Evolutionary conservation across 805 yeast genomes (phyloP).

Genomic region (Yarrowia yakushimensis): DNA sequence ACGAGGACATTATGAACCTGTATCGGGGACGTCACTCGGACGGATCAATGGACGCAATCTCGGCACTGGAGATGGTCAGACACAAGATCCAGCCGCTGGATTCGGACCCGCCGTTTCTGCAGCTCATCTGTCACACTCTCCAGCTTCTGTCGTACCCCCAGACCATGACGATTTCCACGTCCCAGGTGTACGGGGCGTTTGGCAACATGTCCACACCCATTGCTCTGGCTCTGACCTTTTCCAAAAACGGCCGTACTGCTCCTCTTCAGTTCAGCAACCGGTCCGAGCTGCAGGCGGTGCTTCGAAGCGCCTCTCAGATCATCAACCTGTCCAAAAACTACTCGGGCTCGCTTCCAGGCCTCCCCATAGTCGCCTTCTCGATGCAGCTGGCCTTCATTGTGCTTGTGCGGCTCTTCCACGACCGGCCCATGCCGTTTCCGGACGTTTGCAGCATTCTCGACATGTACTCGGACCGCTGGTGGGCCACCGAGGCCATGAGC

Average conservation of each 20-base stretch:
- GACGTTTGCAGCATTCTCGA: conserved; percentile 8
- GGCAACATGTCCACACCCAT: conserved; percentile 22
- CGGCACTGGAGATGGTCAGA: not conserved
- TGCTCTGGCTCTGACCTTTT: conserved; percentile 9
- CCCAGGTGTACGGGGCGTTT: conserved; percentile 8
- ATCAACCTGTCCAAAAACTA: not conserved
- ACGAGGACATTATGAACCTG: not conserved
- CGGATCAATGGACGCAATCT: not conserved
- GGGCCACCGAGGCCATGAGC: conserved; percentile 25
- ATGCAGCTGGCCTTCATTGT: conserved; percentile 21
- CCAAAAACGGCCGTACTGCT: not conserved
- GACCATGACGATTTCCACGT: not conserved
- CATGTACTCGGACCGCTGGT: conserved; percentile 18
- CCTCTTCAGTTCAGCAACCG: not conserved
- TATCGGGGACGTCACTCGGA: not conserved
- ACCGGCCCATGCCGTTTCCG: not conserved
- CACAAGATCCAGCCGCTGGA: conserved; percentile 11
- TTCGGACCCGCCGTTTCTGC: not conserved
- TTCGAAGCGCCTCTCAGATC: not conserved
- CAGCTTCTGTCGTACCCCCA: not conserved
- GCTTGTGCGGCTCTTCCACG: conserved; percentile 5
- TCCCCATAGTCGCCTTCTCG: conserved; percentile 5
- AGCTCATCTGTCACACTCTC: not conserved
- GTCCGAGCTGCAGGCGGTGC: conserved; percentile 8
- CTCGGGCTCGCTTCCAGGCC: not conserved